Percentiles rank a stretch among this genome's conserved stretches.
Evolutionary conservation across 23 red algal genomes (phyloP).

Genomic region (Gracilaria vermiculophylla): DNA sequence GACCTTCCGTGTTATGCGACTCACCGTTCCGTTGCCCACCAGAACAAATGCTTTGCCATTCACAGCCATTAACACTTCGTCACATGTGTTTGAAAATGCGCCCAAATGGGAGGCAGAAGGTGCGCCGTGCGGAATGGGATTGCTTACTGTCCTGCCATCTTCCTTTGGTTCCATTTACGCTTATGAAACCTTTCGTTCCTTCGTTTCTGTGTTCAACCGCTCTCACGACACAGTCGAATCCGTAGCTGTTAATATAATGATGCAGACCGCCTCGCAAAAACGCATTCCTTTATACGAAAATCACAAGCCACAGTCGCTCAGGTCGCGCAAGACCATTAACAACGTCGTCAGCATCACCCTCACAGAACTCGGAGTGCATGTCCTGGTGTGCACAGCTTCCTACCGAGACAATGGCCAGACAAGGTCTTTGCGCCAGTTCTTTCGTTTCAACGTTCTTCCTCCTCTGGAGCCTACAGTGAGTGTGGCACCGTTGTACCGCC

Average conservation of each 20-base stretch:
- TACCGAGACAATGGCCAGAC: constrained; percentile 22
- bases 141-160: constrained; percentile 56
- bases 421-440: constrained; percentile 43
- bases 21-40: constrained; percentile 40
- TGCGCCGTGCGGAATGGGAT: constrained; percentile 54
- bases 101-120: constrained; percentile 67
- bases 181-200: constrained; percentile 67
- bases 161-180: constrained; percentile 75
- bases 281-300: constrained; percentile 23
- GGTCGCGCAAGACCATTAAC: constrained; percentile 33
- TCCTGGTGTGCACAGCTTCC: constrained; percentile 49
- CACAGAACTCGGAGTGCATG: constrained; percentile 61
- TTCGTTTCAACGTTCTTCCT: constrained; percentile 75
- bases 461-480: constrained; percentile 52
- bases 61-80: constrained; percentile 18
- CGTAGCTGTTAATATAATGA: constrained; percentile 33
- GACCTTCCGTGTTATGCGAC: constrained; percentile 56
- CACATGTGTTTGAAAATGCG: constrained; percentile 1
- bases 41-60: constrained; percentile 31
- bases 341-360: constrained; percentile 54
- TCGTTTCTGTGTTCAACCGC: constrained; percentile 55
- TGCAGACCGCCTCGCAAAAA: constrained; percentile 46
- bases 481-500: constrained; percentile 29
- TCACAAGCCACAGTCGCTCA: background rate
- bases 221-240: constrained; percentile 21